Evolutionary conservation across 495 filamentous ascomycete species (phyloP).

Genomic region (Rostrohypoxylon terebratum): DNA sequence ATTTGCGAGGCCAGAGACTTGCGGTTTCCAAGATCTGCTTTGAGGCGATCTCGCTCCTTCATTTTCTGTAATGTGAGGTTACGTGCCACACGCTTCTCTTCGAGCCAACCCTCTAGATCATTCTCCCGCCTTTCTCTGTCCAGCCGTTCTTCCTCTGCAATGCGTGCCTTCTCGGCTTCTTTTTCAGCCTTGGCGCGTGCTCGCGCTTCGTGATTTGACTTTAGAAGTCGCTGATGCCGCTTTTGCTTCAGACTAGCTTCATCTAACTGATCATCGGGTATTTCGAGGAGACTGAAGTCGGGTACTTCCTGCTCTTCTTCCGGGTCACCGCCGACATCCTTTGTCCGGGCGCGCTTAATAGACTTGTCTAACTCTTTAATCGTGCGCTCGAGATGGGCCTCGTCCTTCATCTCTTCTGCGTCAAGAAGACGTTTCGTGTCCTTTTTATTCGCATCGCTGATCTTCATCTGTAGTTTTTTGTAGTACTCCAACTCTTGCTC

Average conservation of each 20-base stretch:
- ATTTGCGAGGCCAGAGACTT: constrained; percentile 95
- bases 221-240: constrained; percentile 88
- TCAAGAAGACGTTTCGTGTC: constrained; percentile 87
- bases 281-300: constrained; percentile 87
- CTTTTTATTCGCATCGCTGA: constrained; percentile 82
- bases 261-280: constrained; percentile 91
- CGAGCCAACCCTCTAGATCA: constrained; percentile 87
- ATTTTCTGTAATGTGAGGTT: constrained; percentile 81
- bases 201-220: constrained; percentile 92
- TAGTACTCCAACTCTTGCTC: constrained; percentile 96
- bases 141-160: constrained; percentile 81
- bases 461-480: constrained; percentile 76
- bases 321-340: constrained; percentile 87
- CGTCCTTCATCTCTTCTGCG: constrained; percentile 90
- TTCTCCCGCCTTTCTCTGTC: constrained; percentile 87
- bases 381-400: constrained; percentile 79
- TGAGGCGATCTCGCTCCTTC: constrained; percentile 91
- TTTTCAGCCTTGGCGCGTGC: constrained; percentile 95
- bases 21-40: constrained; percentile 91
- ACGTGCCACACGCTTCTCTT: constrained; percentile 79
- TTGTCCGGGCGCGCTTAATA: constrained; percentile 88
- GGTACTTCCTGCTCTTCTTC: constrained; percentile 79
- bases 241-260: constrained; percentile 92
- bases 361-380: constrained; percentile 90
- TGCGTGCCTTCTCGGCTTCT: constrained; percentile 84